A percentile compares a stretch with the other conserved stretches of the same genome.
These are phyloP conservation scores for Scutellaria baicalensis DNA, from an alignment of 257 asterid species.

Conservation along the genomic window DNA sequence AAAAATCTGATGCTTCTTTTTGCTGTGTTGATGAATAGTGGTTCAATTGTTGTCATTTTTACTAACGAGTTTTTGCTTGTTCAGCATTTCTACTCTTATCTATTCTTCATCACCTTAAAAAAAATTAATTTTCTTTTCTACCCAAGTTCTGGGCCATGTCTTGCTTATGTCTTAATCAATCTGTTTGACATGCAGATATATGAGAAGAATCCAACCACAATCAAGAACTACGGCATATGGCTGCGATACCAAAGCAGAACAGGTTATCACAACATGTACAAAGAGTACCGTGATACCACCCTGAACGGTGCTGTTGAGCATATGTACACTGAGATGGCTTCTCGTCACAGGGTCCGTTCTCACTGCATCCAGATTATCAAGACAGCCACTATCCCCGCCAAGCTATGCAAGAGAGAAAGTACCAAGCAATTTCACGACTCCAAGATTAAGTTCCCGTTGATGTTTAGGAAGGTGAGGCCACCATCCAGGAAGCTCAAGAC, in stretches of 20 bases:
- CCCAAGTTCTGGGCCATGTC: not conserved
- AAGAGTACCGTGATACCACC: slow-evolving; percentile 21
- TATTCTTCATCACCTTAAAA: not conserved
- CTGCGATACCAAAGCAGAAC: slow-evolving; percentile 15
- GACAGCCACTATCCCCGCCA: slow-evolving; percentile 40
- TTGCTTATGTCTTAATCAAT: not conserved
- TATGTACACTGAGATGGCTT: slow-evolving; percentile 48
- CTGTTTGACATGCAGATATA: slow-evolving; percentile 1
- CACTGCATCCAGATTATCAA: slow-evolving; percentile 57
- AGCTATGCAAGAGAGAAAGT: slow-evolving; percentile 55
- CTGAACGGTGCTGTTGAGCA: slow-evolving; percentile 21
- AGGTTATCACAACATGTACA: slow-evolving; percentile 20
- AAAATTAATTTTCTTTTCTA: not conserved
- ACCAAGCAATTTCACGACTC: slow-evolving; percentile 52
- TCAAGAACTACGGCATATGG: slow-evolving; percentile 21
- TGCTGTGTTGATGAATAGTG: not conserved
- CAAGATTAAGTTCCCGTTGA: slow-evolving; percentile 33
- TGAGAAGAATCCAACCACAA: slow-evolving; percentile 18
- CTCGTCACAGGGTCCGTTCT: slow-evolving; percentile 56
- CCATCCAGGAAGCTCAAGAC: slow-evolving; percentile 35
- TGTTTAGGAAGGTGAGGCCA: slow-evolving; percentile 37
- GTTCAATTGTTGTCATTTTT: not conserved
- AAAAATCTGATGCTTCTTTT: not conserved
- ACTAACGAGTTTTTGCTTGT: not conserved
- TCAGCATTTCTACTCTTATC: not conserved